These are phyloP conservation scores for Curvularia lunata DNA, from an alignment of 2,329 filamentous ascomycete species.

Conservation along the genomic window DNA sequence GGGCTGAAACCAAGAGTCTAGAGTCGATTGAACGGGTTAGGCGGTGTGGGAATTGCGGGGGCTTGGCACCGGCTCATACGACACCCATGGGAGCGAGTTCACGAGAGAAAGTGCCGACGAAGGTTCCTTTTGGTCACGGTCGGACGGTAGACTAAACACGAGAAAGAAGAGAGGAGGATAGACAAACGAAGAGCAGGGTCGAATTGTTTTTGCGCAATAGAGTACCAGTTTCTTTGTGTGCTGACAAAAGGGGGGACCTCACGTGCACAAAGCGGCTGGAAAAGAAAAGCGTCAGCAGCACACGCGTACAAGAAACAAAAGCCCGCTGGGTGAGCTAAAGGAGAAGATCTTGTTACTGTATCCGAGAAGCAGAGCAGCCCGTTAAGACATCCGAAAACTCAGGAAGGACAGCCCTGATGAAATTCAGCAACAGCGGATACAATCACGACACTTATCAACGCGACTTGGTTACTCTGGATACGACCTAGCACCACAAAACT, in stretches of 20 bases:
- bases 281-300: not conserved
- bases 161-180: not conserved
- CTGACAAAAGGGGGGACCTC: not conserved
- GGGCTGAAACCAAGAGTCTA: not conserved
- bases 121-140: too few species aligned
- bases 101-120: not conserved
- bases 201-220: not conserved
- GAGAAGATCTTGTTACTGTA: not conserved
- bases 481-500: not conserved
- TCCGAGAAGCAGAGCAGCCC: not conserved
- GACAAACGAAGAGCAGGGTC: not conserved
- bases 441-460: not conserved
- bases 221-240: not conserved
- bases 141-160: not conserved
- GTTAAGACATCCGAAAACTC: not conserved
- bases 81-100: not conserved
- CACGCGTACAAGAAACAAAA: not conserved
- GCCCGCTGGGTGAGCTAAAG: not conserved
- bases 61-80: not conserved
- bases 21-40: not conserved
- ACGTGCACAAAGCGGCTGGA: not conserved
- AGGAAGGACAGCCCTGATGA: conserved; percentile 5
- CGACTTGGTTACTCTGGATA: not conserved
- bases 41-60: conserved; percentile 2
- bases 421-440: not conserved